Evolutionary conservation across 768 basidiomycete genomes (phyloP).

Genomic region (Coprinopsis cinerea): DNA sequence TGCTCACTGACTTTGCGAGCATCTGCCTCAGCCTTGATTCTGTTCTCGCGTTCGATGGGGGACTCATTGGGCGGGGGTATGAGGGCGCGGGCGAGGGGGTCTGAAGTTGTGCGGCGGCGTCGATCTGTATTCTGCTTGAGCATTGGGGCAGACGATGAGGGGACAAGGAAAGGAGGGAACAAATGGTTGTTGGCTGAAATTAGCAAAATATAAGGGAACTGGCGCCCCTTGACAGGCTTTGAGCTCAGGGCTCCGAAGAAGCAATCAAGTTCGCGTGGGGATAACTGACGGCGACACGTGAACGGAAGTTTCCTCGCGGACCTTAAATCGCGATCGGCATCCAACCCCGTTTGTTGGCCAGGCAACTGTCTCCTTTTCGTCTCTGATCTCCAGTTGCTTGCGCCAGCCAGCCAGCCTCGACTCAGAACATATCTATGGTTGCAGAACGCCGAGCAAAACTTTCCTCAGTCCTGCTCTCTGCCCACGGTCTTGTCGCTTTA

Average conservation of each 20-base stretch:
- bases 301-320: conserved; percentile 4
- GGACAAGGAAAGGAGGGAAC: conserved; percentile 11
- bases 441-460: too few relatives aligned
- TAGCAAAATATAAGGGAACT: neutral
- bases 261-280: conserved; percentile 5
- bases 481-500: too few relatives aligned
- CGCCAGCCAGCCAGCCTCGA: too few relatives aligned
- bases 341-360: neutral
- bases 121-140: conserved; percentile 30
- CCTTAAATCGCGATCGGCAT: conserved; percentile 2
- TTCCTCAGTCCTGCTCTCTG: too few relatives aligned
- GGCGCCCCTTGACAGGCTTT: neutral
- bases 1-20: conserved; percentile 69
- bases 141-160: conserved; percentile 28
- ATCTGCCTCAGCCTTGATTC: conserved; percentile 61
- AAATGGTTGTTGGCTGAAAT: neutral
- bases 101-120: conserved; percentile 45
- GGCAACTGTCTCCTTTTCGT: neutral
- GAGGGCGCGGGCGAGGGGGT: conserved; percentile 64
- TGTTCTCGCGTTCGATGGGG: conserved; percentile 53
- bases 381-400: too few relatives aligned
- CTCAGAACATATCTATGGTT: too few relatives aligned
- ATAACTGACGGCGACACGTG: conserved; percentile 1
- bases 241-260: neutral
- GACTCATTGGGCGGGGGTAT: conserved; percentile 72